These are phyloP conservation scores for Exophiala spinifera DNA, from an alignment of 2,329 filamentous ascomycete species.

Conservation along the genomic window DNA sequence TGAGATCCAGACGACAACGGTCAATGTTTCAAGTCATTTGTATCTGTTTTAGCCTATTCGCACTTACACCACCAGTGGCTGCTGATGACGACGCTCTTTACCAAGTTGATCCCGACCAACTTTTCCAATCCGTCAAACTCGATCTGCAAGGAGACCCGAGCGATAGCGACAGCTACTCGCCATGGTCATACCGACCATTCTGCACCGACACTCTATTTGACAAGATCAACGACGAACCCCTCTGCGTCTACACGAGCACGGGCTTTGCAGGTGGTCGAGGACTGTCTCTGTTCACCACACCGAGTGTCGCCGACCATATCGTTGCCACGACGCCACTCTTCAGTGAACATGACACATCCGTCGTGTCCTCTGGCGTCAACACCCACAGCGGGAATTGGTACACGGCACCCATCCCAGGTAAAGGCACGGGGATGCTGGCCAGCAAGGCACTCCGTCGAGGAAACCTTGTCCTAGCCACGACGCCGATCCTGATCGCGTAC, in stretches of 20 bases:
- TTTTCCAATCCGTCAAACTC: slow-evolving; percentile 10
- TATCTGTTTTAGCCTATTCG: neutral
- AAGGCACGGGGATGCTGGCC: slow-evolving; percentile 20
- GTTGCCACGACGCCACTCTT: neutral
- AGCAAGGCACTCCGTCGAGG: neutral
- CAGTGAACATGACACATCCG: too few relatives aligned
- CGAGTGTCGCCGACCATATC: slow-evolving; percentile 2
- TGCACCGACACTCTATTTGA: slow-evolving; percentile 14
- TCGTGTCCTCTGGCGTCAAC: neutral
- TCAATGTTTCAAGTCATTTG: neutral
- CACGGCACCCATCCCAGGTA: slow-evolving; percentile 4
- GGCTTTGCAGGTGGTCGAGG: slow-evolving; percentile 10
- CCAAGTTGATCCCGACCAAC: slow-evolving; percentile 3
- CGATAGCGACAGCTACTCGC: neutral
- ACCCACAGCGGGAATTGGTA: slow-evolving; percentile 5
- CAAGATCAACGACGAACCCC: slow-evolving; percentile 7
- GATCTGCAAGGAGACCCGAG: slow-evolving; percentile 2
- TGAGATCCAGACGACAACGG: neutral
- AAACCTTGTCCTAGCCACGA: slow-evolving; percentile 11
- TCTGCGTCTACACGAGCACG: slow-evolving; percentile 17
- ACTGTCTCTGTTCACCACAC: slow-evolving; percentile 21
- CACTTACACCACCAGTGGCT: neutral
- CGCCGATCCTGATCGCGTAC: slow-evolving; percentile 19
- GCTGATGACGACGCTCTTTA: neutral
- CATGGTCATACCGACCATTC: slow-evolving; percentile 15